Evolutionary conservation across 2,329 filamentous ascomycete species (phyloP).

Genomic region (Aspergillus pseudoterreus): DNA sequence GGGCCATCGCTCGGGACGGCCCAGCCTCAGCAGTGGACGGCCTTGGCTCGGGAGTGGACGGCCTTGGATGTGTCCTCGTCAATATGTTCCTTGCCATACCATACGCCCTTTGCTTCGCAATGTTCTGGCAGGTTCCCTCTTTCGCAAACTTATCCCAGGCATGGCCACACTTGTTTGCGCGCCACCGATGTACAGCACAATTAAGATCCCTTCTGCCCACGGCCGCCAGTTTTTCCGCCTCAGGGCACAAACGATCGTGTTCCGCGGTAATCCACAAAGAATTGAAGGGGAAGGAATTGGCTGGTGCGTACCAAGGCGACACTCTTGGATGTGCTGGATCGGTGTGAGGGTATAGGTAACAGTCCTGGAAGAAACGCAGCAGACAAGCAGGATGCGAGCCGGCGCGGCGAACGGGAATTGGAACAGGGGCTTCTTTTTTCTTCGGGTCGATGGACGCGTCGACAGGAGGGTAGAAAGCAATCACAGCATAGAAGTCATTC

Average conservation of each 20-base stretch:
- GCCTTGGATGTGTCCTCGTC: not conserved
- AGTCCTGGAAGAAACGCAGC: slow-evolving; percentile 21
- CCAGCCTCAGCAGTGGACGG: too few species aligned
- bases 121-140: slow-evolving; percentile 21
- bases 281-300: slow-evolving; percentile 16
- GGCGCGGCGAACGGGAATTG: not conserved
- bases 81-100: slow-evolving; percentile 23
- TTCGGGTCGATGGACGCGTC: slow-evolving; percentile 12
- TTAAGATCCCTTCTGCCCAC: slow-evolving; percentile 7
- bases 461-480: slow-evolving; percentile 29
- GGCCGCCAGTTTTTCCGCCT: slow-evolving; percentile 22
- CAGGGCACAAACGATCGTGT: slow-evolving; percentile 21
- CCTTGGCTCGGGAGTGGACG: not conserved
- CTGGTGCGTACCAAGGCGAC: slow-evolving; percentile 21
- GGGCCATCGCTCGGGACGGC: too few species aligned
- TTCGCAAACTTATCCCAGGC: slow-evolving; percentile 35
- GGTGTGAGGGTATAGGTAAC: slow-evolving; percentile 17
- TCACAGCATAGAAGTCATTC: slow-evolving; percentile 19
- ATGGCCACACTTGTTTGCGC: slow-evolving; percentile 30
- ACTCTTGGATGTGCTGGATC: slow-evolving; percentile 20
- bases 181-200: slow-evolving; percentile 11
- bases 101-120: slow-evolving; percentile 29
- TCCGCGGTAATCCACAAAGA: slow-evolving; percentile 23
- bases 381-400: slow-evolving; percentile 11
- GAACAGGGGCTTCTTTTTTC: not conserved